Percentiles rank a stretch among this genome's conserved stretches.
Evolutionary conservation across 352 stramenopile genomes (phyloP).

Genomic region (Pilasporangium apinafurcum): DNA sequence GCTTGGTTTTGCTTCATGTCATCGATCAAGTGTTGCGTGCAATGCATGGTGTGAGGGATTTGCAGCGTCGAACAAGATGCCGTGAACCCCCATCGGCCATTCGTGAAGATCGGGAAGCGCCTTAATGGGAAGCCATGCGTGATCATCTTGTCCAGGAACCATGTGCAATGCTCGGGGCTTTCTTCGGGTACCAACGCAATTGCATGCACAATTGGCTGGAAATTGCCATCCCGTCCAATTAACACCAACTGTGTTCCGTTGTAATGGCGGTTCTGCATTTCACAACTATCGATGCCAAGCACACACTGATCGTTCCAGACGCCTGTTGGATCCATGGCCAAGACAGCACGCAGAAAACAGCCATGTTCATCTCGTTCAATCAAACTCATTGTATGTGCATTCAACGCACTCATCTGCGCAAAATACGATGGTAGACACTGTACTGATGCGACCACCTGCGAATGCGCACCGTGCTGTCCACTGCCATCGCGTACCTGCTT

Average conservation of each 20-base stretch:
- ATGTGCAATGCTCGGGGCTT: conserved; percentile 18
- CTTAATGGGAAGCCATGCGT: conserved; percentile 36
- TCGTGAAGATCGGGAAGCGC: conserved; percentile 28
- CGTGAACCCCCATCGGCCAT: conserved; percentile 14
- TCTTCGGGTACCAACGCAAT: conserved; percentile 27
- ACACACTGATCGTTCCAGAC: conserved; percentile 37
- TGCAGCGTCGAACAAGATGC: conserved; percentile 12
- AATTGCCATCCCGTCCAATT: conserved; percentile 26
- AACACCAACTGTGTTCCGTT: conserved; percentile 27
- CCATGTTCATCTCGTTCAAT: conserved; percentile 20
- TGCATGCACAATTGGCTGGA: conserved; percentile 27
- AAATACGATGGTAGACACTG: conserved; percentile 39
- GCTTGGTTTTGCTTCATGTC: conserved; percentile 15
- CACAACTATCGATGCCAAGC: conserved; percentile 25
- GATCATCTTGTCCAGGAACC: conserved; percentile 40
- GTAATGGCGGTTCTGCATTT: conserved; percentile 18
- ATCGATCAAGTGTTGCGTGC: conserved; percentile 26
- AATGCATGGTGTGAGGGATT: conserved; percentile 25
- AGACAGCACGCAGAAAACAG: conserved; percentile 21
- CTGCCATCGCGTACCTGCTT: conserved; percentile 7
- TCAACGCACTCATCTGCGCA: conserved; percentile 21
- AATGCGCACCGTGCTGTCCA: neutral
- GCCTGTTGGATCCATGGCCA: conserved; percentile 29
- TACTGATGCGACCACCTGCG: conserved; percentile 8
- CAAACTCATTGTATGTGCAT: conserved; percentile 20